phyloP scores from a whole-genome alignment of 306 rosid species.

The Cicer bijugum region DNA sequence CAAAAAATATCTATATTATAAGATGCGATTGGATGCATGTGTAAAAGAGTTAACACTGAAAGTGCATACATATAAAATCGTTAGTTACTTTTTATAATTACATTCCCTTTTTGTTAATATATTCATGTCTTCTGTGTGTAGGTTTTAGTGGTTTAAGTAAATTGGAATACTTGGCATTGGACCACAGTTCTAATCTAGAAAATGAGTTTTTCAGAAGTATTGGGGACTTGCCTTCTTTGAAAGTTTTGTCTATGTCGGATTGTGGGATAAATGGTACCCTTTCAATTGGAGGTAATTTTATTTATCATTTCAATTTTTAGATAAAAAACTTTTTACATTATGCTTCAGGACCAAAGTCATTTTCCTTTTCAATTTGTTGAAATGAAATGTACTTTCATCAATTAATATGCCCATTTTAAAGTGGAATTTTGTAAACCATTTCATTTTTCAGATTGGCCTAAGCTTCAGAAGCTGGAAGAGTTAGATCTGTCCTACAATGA shows the following conservation, averaged over 20 bases:
- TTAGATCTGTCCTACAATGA: neutral
- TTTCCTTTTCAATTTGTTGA: neutral
- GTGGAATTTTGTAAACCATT: neutral
- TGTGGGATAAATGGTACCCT: slow-evolving; percentile 27
- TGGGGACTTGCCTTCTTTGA: slow-evolving; percentile 36
- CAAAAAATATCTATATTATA: too few relatives aligned
- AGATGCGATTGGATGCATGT: too few relatives aligned
- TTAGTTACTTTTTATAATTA: neutral
- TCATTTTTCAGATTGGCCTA: slow-evolving; percentile 22
- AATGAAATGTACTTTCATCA: neutral
- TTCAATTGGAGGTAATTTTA: neutral
- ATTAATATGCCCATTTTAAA: neutral
- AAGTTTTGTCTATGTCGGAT: rapidly evolving
- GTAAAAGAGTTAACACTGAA: too few relatives aligned
- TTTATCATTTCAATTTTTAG: neutral
- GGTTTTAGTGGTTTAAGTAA: slow-evolving; percentile 24
- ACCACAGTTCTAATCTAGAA: neutral
- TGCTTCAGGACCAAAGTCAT: neutral
- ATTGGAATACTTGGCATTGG: slow-evolving; percentile 16
- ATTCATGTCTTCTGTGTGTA: neutral
- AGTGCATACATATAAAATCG: too few relatives aligned
- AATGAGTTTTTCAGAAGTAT: slow-evolving; percentile 21
- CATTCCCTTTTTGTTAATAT: neutral
- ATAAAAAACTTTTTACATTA: too few relatives aligned
- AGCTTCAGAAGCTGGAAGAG: slow-evolving; percentile 28